These are phyloP conservation scores for Aquilaria yunnanensis DNA, from an alignment of 345 rosid genomes.

Conservation along the genomic window DNA sequence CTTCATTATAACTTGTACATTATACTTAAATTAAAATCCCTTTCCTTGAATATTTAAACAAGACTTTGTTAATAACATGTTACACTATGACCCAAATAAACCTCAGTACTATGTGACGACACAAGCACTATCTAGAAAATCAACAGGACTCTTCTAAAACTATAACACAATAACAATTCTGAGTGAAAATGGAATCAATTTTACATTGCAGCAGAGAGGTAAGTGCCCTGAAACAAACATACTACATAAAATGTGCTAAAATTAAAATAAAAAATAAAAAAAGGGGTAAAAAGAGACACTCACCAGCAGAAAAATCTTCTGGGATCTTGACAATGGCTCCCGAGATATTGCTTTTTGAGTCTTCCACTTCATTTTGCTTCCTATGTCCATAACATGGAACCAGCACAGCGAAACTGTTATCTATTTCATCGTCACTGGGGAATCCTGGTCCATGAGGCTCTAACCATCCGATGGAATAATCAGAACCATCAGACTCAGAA, in stretches of 20 bases:
- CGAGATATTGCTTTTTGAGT: conserved; percentile 24
- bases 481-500: conserved; percentile 66
- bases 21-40: no score
- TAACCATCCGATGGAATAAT: conserved; percentile 76
- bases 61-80: no score
- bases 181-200: not conserved
- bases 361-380: conserved; percentile 25
- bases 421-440: conserved; percentile 49
- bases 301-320: conserved; percentile 43
- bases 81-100: no score
- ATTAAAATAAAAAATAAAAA: not conserved
- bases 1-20: no score
- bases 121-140: not conserved
- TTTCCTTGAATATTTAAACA: no score
- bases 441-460: conserved; percentile 76
- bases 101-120: not conserved
- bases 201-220: not conserved
- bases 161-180: not conserved
- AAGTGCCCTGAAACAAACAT: not conserved
- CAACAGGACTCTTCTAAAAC: not conserved
- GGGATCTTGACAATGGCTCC: conserved; percentile 38
- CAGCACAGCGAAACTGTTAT: conserved; percentile 63
- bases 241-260: not conserved
- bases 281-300: conserved; percentile 9
- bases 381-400: conserved; percentile 58